Percentiles rank a stretch among this genome's conserved stretches.
phyloP scores from a whole-genome alignment of 179 eudicot genomes.

The Silene vulgaris region DNA sequence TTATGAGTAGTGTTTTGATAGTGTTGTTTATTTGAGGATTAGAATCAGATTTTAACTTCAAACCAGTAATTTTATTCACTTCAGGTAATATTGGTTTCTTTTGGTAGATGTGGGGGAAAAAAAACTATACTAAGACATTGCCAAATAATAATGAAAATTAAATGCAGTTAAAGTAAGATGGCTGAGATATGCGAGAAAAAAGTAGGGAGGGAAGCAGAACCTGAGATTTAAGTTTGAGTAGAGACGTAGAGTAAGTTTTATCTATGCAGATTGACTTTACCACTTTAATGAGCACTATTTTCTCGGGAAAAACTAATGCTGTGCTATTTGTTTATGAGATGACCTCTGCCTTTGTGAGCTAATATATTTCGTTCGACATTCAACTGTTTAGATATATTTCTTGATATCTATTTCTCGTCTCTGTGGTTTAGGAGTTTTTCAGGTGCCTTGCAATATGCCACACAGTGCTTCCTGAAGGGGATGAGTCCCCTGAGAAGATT shows the following conservation, averaged over 20 bases:
- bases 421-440: slow-evolving; percentile 78
- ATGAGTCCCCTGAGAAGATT: slow-evolving; percentile 82
- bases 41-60: neutral
- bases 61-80: slow-evolving; percentile 4
- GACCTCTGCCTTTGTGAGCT: neutral
- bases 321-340: neutral
- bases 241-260: too few relatives aligned
- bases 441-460: slow-evolving; percentile 98
- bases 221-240: too few relatives aligned
- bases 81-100: neutral
- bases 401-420: slow-evolving; percentile 4
- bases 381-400: neutral
- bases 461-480: slow-evolving; percentile 97
- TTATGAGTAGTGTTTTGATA: neutral
- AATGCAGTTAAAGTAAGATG: neutral
- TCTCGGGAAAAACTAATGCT: neutral
- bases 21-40: slow-evolving; percentile 16
- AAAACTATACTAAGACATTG: neutral
- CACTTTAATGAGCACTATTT: too few relatives aligned
- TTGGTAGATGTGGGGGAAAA: neutral
- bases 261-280: neutral
- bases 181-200: too few relatives aligned
- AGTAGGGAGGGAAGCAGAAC: too few relatives aligned
- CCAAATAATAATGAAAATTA: neutral
- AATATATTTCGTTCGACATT: neutral